These are phyloP conservation scores for Physcia stellaris DNA, from an alignment of 495 filamentous ascomycete genomes.

Conservation along the genomic window DNA sequence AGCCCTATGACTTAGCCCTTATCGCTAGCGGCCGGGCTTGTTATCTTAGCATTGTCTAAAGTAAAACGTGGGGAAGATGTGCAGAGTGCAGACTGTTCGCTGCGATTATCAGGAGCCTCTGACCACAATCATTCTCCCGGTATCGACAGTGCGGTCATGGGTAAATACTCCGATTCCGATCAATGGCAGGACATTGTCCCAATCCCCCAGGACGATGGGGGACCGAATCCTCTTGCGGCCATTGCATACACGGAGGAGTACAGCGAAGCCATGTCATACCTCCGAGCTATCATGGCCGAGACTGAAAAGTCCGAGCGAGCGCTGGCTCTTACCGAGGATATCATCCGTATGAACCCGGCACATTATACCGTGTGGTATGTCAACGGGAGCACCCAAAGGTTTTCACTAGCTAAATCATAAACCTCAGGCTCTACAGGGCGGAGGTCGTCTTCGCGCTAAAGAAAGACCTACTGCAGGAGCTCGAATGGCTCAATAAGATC, in stretches of 20 bases:
- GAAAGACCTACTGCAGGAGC: constrained; percentile 54
- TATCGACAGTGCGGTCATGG: constrained; percentile 11
- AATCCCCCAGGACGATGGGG: constrained; percentile 71
- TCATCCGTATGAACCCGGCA: constrained; percentile 85
- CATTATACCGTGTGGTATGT: constrained; percentile 86
- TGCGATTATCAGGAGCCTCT: no score
- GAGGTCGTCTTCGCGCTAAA: constrained; percentile 55
- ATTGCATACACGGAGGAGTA: constrained; percentile 85
- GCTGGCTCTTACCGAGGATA: constrained; percentile 69
- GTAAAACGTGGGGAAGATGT: no score
- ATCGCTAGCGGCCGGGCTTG: no score
- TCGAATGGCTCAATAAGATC: constrained; percentile 72
- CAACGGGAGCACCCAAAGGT: background rate
- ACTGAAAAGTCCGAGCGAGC: constrained; percentile 73
- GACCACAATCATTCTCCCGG: no score
- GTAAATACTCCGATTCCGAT: constrained; percentile 50
- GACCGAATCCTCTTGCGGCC: constrained; percentile 55
- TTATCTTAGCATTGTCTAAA: no score
- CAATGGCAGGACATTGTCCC: constrained; percentile 75
- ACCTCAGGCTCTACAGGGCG: constrained; percentile 66
- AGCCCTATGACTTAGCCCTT: no score
- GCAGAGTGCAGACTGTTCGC: no score
- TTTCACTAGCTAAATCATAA: constrained; percentile 4
- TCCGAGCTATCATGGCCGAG: constrained; percentile 80
- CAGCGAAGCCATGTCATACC: constrained; percentile 74